Evolutionary conservation across 1,284 basidiomycete species (phyloP).

Genomic region (Apiotrichum porosum): DNA sequence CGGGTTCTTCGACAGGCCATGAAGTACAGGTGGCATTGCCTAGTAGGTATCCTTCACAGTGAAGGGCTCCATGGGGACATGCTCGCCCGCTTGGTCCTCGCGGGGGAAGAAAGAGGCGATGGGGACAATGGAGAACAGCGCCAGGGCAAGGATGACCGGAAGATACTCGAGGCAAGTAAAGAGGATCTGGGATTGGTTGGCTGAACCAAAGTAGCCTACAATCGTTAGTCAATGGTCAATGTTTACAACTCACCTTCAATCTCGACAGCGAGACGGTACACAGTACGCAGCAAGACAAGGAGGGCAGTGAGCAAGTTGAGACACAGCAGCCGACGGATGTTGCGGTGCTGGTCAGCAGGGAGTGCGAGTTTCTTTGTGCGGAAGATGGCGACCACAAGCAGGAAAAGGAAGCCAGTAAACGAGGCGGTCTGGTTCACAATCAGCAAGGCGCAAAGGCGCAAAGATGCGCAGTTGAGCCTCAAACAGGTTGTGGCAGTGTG

Average conservation of each 20-base stretch:
- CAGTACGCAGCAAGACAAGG: slow-evolving; percentile 43
- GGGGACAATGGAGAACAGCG: slow-evolving; percentile 30
- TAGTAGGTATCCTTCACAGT: too few relatives aligned
- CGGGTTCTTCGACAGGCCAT: too few relatives aligned
- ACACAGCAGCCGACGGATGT: slow-evolving; percentile 2
- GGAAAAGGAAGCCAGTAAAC: slow-evolving; percentile 10
- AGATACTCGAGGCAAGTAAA: slow-evolving; percentile 47
- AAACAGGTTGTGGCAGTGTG: too few relatives aligned
- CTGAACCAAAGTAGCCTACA: slow-evolving; percentile 43
- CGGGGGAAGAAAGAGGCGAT: slow-evolving; percentile 14
- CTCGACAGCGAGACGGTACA: slow-evolving; percentile 50
- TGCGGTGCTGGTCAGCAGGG: neutral
- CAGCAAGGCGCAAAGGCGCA: too few relatives aligned
- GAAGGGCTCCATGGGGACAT: too few relatives aligned
- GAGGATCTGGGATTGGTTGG: slow-evolving; percentile 38
- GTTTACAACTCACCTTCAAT: slow-evolving; percentile 35
- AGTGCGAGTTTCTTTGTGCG: neutral
- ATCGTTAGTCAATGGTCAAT: too few relatives aligned
- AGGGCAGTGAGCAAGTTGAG: slow-evolving; percentile 7
- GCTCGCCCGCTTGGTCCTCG: too few relatives aligned
- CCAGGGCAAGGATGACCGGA: slow-evolving; percentile 46
- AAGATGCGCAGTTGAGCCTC: too few relatives aligned
- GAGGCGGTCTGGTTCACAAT: slow-evolving; percentile 11
- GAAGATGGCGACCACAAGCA: slow-evolving; percentile 2
- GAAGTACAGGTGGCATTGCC: too few relatives aligned